phyloP scores from a whole-genome alignment of 441 rosid genomes.

The Breynia disticha region DNA sequence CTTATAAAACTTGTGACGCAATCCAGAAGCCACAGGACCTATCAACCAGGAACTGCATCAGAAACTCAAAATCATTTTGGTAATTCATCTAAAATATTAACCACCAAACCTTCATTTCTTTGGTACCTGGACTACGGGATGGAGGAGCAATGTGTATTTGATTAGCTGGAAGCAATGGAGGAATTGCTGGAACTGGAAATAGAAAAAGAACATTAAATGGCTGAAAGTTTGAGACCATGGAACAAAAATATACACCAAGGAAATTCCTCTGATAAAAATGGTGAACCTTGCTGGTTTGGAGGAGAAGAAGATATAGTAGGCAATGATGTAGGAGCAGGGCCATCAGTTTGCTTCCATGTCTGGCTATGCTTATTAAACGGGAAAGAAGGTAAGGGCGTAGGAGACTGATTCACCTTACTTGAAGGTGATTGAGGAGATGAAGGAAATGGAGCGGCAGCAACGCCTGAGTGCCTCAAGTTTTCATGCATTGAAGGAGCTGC shows the following conservation, averaged over 20 bases:
- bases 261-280: constrained; percentile 7
- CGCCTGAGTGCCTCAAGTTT: constrained; percentile 17
- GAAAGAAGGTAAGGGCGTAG: constrained; percentile 37
- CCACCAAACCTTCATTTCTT: constrained; percentile 7
- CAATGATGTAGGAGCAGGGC: constrained; percentile 33
- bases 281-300: constrained; percentile 39
- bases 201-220: constrained; percentile 11
- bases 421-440: constrained; percentile 25
- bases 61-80: constrained; percentile 7
- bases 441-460: constrained; percentile 25
- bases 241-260: constrained; percentile 5
- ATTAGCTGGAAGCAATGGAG: constrained; percentile 36
- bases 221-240: constrained; percentile 1
- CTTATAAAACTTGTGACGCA: constrained; percentile 25
- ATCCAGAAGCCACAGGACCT: constrained; percentile 32
- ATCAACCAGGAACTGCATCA: constrained; percentile 11
- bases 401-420: constrained; percentile 17
- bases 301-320: constrained; percentile 36
- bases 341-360: constrained; percentile 23
- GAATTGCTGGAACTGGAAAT: constrained; percentile 31
- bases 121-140: constrained; percentile 40
- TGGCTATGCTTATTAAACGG: constrained; percentile 32
- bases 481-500: constrained; percentile 40
- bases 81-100: constrained; percentile 3
- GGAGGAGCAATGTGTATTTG: constrained; percentile 36